Evolutionary conservation across 306 rosid genomes (phyloP), one percentile per base, ranked within the genome.

Genomic region (Fagus sylvatica): DNA sequence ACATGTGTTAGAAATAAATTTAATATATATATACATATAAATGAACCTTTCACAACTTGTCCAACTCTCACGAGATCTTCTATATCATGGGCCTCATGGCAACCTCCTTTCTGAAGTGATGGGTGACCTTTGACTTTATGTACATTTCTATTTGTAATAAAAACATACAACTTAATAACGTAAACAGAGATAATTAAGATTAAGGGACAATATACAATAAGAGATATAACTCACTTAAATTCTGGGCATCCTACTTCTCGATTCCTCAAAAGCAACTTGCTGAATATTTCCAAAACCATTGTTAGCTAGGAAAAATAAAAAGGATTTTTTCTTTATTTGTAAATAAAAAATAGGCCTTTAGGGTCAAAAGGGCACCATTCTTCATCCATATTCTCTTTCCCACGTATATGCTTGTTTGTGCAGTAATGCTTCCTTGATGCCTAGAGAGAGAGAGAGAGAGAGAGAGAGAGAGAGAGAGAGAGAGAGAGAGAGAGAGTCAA

Each of bases 41-140:
- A 53, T 65, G 33, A 75, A 92, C 97, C 98, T 90, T 88, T 92
- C 74, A 94, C 94, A 57, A 39, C 76, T 75, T 88, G 86, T 51
- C 98, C 98, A 71, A 94, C 86, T 88, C 92, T 90, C 46, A 94
- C 91, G 53, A 94, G 88, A 87, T 94, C 98, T 79, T 94, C 98
- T 66, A 94, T 90, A 84, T 94, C 98, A 83, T 87, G 88, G 57
- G 88, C 96, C 85, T 94, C 98, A 69, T 92, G 87, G 84, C 92
- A 90, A 78, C 98, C 98, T 83, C 96, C 98, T 84, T 76, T 94
- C 83, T 92, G 93, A 85, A 94, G 80, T 78, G 98, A 89, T 34
- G 93, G 92, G 81, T 94, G 96, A 37, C 70, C 74, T 85, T 88
- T 92, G 74, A 94, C 94, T 91, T 92, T 92, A 78, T 88, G 85